These are phyloP conservation scores for Gilbertella persicaria DNA, from an alignment of 371 early-diverging fungal species.

Conservation along the genomic window DNA sequence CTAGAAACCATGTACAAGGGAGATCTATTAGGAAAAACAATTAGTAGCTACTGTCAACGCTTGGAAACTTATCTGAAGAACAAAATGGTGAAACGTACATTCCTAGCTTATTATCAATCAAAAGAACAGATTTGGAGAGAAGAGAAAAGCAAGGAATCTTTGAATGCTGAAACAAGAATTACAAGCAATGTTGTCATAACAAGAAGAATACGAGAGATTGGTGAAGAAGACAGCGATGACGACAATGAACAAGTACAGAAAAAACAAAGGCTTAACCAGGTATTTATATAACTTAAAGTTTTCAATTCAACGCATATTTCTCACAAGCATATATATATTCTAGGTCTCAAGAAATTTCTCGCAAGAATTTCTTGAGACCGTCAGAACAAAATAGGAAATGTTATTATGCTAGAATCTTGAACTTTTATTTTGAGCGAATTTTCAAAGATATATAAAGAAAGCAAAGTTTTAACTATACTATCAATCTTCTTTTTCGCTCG, in stretches of 20 bases:
- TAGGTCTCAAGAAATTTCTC: too few relatives aligned
- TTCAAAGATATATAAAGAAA: too few relatives aligned
- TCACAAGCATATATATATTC: too few relatives aligned
- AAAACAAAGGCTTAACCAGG: too few relatives aligned
- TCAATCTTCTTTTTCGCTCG: slow-evolving; percentile 9
- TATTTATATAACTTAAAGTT: slow-evolving; percentile 10
- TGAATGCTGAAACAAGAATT: slow-evolving; percentile 16
- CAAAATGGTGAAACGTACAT: slow-evolving; percentile 9
- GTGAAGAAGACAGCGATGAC: slow-evolving; percentile 12
- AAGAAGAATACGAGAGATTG: slow-evolving; percentile 10
- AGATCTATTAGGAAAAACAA: slow-evolving; percentile 8
- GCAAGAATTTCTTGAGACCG: too few relatives aligned
- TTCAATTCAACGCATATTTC: too few relatives aligned
- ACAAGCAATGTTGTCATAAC: slow-evolving; percentile 10
- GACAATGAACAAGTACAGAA: too few relatives aligned
- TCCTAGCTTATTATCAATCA: slow-evolving; percentile 11
- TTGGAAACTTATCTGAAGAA: slow-evolving; percentile 15
- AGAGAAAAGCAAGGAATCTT: slow-evolving; percentile 14
- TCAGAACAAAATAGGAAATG: too few relatives aligned
- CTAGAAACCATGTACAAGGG: slow-evolving; percentile 6
- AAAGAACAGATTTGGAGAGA: slow-evolving; percentile 16
- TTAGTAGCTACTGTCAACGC: slow-evolving; percentile 7
- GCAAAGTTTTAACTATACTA: too few relatives aligned
- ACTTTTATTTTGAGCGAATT: too few relatives aligned
- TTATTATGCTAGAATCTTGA: too few relatives aligned